phyloP scores from a whole-genome alignment of 257 asterid species.

The Paulownia fortunei region DNA sequence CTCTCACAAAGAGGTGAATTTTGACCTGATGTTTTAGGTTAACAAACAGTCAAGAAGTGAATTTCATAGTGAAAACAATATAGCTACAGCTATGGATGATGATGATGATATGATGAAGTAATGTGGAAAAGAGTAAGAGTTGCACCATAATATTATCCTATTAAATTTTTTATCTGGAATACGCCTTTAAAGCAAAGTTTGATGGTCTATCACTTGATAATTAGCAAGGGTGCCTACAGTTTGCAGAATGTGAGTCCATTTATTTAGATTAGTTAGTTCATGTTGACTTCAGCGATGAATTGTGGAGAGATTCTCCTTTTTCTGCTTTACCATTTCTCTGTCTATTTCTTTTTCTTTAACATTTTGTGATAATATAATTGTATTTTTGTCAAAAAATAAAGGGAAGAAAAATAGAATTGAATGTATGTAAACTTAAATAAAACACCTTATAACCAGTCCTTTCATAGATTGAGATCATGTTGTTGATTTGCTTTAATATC shows the following conservation, averaged over 20 bases:
- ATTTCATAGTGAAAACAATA: background rate
- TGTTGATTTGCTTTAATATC: constrained; percentile 25
- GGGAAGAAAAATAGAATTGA: background rate
- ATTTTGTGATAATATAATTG: background rate
- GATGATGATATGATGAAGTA: no score
- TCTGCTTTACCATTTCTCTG: background rate
- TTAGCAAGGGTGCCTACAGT: background rate
- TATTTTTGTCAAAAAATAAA: background rate
- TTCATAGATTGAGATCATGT: background rate
- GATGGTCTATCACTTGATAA: background rate
- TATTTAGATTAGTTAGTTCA: no score
- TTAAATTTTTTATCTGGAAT: background rate
- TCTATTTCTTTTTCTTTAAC: background rate
- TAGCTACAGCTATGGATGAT: no score
- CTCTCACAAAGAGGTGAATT: background rate
- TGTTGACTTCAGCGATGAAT: no score
- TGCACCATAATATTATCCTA: background rate
- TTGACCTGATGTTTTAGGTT: background rate
- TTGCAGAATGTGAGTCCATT: no score
- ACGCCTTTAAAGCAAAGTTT: background rate
- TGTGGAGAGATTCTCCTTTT: background rate
- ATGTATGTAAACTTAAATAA: background rate
- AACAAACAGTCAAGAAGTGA: background rate
- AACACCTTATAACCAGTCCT: background rate
- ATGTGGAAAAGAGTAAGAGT: no score